Evolutionary conservation across 345 rosid species (phyloP).

Genomic region (Rhodamnia argentea): DNA sequence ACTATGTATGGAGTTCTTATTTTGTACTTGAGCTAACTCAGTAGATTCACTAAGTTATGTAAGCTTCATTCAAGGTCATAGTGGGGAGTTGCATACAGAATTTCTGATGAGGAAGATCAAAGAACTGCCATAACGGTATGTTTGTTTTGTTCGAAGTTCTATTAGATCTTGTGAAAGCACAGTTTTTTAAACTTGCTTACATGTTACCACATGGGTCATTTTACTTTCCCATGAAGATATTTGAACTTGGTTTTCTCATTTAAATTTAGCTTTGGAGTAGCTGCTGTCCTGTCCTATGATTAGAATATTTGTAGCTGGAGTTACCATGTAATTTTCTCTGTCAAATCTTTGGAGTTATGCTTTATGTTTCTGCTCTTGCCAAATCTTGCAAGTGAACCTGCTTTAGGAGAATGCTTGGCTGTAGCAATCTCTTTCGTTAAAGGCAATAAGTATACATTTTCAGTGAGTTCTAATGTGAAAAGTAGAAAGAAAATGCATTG

Average conservation of each 20-base stretch:
- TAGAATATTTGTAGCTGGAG: neutral
- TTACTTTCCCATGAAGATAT: neutral
- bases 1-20: neutral
- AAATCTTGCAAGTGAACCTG: neutral
- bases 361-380: neutral
- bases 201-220: neutral
- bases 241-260: neutral
- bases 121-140: conserved; percentile 59
- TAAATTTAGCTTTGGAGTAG: neutral
- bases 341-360: neutral
- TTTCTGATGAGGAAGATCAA: conserved; percentile 62
- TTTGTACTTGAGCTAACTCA: neutral
- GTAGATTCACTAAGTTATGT: neutral
- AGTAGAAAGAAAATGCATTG: neutral
- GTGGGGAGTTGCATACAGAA: conserved; percentile 95
- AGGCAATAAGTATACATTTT: neutral
- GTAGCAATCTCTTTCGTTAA: neutral
- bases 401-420: neutral
- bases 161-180: neutral
- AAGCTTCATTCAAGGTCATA: conserved; percentile 23
- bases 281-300: neutral
- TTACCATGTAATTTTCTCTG: neutral
- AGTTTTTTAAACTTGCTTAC: neutral
- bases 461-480: neutral
- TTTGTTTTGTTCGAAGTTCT: neutral